Evolutionary conservation across 2,329 filamentous ascomycete genomes (phyloP).

Genomic region (Monilinia fructicola): DNA sequence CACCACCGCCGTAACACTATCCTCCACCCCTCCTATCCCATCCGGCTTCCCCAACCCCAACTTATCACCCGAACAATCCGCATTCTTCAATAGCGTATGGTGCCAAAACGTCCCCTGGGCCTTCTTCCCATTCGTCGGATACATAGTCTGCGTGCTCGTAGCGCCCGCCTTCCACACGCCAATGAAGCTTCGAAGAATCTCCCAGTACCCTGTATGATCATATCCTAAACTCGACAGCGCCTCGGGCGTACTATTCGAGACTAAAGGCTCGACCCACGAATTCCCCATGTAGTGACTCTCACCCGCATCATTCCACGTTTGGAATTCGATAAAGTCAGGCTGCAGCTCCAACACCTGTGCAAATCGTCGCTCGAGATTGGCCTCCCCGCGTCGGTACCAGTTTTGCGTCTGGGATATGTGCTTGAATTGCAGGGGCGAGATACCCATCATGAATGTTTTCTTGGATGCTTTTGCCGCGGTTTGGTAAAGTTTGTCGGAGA

Average conservation of each 20-base stretch:
- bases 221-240: constrained; percentile 39
- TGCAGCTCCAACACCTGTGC: no score
- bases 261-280: constrained; percentile 42
- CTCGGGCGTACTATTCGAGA: constrained; percentile 32
- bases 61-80: constrained; percentile 12
- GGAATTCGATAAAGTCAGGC: no score
- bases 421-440: no score
- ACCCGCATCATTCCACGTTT: constrained; percentile 37
- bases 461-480: no score
- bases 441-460: no score
- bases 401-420: no score
- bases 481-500: constrained; percentile 39
- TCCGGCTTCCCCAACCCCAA: constrained; percentile 18
- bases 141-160: constrained; percentile 29
- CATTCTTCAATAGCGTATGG: constrained; percentile 29
- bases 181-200: constrained; percentile 43
- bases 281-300: constrained; percentile 46
- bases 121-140: constrained; percentile 29
- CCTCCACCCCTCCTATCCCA: constrained; percentile 13
- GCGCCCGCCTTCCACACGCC: constrained; percentile 42
- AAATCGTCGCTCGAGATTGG: no score
- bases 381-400: no score
- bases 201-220: constrained; percentile 42
- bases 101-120: constrained; percentile 40
- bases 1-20: constrained; percentile 25